Conservation (phyloP, 2,329 filamentous ascomycete species). For the Nakataea oryzae region DNA sequence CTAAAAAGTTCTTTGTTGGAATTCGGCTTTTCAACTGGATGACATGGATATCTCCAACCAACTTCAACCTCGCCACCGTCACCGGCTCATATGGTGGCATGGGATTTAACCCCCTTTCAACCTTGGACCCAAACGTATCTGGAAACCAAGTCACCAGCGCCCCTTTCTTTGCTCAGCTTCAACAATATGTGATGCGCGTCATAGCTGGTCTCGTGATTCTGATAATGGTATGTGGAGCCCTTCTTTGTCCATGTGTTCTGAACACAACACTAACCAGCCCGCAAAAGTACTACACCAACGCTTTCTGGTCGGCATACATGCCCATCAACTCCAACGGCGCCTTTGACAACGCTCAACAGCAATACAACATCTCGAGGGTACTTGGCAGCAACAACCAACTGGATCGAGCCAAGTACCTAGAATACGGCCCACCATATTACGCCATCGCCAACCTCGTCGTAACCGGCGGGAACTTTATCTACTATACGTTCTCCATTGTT, state of each 20-base stretch:
- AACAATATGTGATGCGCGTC: conserved; percentile 22
- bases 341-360: conserved; percentile 30
- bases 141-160: background rate
- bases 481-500: conserved; percentile 31
- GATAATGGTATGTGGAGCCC: conserved; percentile 13
- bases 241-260: background rate
- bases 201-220: conserved; percentile 28
- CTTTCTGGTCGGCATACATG: conserved; percentile 31
- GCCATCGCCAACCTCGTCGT: conserved; percentile 29
- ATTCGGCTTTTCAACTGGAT: conserved; percentile 36
- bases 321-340: conserved; percentile 36
- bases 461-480: conserved; percentile 30
- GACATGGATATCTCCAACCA: conserved; percentile 37
- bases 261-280: background rate
- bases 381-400: conserved; percentile 24
- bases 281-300: conserved; percentile 27
- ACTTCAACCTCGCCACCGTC: conserved; percentile 29
- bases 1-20: conserved; percentile 19
- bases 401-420: conserved; percentile 23
- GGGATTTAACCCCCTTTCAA: conserved; percentile 38
- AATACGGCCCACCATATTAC: conserved; percentile 33
- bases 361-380: conserved; percentile 28
- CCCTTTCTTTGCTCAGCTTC: conserved; percentile 26
- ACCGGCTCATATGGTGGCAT: conserved; percentile 28
- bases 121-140: conserved; percentile 36